Evolutionary conservation across 495 filamentous ascomycete species (phyloP), one percentile per base, ranked within the genome.

Genomic region (Talaromyces liani): DNA sequence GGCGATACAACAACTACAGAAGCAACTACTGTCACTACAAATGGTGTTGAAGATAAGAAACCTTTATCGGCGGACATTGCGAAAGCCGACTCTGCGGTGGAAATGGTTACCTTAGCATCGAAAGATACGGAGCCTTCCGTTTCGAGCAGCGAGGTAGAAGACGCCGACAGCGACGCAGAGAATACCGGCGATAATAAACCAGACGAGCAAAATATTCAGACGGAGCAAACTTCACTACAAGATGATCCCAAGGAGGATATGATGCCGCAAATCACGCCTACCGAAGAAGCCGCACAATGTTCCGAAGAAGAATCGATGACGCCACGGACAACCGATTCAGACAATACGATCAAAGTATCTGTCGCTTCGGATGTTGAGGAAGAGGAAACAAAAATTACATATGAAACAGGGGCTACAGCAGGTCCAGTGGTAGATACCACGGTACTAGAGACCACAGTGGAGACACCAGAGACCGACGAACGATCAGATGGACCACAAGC

Each of bases 41-140:
- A 51, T 39, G 65, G 64, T 12, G 20, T 33, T 39, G 45, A 53
- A 51, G 62, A 61, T 16, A 51, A 58, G 10, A 63, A 58, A 33
- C 54, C 64, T 27, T 4, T 31, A 31, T 49, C 65, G 53, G 49
- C 66, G 16, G 61, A 36, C 58, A 49, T 57, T 10, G 53, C 70
- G 7, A 64, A 70, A 22, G 59, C 67, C 10, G 71, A 74, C 36
- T 57, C 68, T 10, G 68, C 60, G 6, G 64, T 68, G 34, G 70
- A 75, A 6, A 64, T 63, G 53, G 55, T 57, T 16, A 58, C 57
- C 24, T 49, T 49, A 31, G 63, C 60, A 16, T 49, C 64, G n/a
- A 65, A 66, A 31, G 47, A 25, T 59, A 10, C 55, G 25, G 49
- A 64, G 53, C 63, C 65, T 63, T 57, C 68, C 63, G 68, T 74